phyloP scores from a whole-genome alignment of 176 grass and related monocot species.

The Eremochloa ophiuroides region DNA sequence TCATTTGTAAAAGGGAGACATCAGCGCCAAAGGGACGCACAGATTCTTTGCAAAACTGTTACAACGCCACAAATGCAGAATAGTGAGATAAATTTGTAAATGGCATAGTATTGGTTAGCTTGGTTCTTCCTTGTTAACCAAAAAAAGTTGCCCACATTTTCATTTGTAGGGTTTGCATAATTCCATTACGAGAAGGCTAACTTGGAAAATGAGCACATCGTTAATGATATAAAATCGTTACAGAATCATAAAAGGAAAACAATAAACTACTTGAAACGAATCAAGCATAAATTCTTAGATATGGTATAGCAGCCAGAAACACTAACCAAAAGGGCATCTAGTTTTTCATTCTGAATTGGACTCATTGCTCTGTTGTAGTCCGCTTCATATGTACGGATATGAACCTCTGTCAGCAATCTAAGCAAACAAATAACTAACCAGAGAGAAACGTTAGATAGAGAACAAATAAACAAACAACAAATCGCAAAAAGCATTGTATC shows the following conservation, averaged over 20 bases:
- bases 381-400: constrained; percentile 14
- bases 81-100: constrained; percentile 1
- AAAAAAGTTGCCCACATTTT: neutral
- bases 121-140: neutral
- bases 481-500: neutral
- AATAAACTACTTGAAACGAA: neutral
- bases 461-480: constrained; percentile 7
- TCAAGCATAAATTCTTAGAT: neutral
- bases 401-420: constrained; percentile 24
- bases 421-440: constrained; percentile 33
- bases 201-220: neutral
- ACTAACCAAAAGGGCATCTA: neutral
- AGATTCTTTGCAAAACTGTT: neutral
- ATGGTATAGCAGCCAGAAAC: neutral
- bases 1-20: neutral
- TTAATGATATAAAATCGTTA: neutral
- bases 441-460: neutral
- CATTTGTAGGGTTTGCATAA: neutral
- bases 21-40: neutral
- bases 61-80: neutral
- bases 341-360: neutral
- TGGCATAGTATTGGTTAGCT: neutral
- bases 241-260: neutral
- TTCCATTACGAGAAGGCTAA: neutral
- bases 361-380: neutral